These are phyloP conservation scores for Tuber borchii DNA, from an alignment of 495 filamentous ascomycete species.

Conservation along the genomic window DNA sequence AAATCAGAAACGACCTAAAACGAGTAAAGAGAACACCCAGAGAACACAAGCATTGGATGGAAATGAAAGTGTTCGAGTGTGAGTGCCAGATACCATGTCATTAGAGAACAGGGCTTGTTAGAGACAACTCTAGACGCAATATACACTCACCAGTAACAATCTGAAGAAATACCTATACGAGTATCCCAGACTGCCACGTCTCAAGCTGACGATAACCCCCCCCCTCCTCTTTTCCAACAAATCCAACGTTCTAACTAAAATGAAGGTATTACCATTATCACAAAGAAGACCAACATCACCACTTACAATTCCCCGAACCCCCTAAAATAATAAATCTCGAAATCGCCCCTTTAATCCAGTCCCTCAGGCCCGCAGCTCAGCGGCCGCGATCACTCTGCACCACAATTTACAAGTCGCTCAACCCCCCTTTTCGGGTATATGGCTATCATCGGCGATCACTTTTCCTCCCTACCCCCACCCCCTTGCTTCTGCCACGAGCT, in stretches of 20 bases:
- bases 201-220: not conserved
- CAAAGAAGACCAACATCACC: not conserved
- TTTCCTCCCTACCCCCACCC: not conserved
- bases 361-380: not conserved
- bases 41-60: not conserved
- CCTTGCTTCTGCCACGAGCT: not conserved
- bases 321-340: not conserved
- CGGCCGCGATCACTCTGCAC: not conserved
- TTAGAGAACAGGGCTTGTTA: not conserved
- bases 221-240: not conserved
- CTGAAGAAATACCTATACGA: not conserved
- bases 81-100: not conserved
- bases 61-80: not conserved
- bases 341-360: not conserved
- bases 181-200: not conserved
- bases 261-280: not conserved
- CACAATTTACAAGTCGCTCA: not conserved
- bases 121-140: not conserved
- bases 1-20: not conserved
- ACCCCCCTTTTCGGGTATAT: not conserved
- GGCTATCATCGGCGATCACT: slow-evolving; percentile 2
- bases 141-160: not conserved
- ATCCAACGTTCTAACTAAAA: not conserved
- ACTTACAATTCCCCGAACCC: not conserved
- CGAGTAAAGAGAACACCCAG: not conserved